Percentiles rank a stretch among this genome's conserved stretches.
Evolutionary conservation across 768 basidiomycete species (phyloP).

Genomic region (Gautieria morchelliformis): DNA sequence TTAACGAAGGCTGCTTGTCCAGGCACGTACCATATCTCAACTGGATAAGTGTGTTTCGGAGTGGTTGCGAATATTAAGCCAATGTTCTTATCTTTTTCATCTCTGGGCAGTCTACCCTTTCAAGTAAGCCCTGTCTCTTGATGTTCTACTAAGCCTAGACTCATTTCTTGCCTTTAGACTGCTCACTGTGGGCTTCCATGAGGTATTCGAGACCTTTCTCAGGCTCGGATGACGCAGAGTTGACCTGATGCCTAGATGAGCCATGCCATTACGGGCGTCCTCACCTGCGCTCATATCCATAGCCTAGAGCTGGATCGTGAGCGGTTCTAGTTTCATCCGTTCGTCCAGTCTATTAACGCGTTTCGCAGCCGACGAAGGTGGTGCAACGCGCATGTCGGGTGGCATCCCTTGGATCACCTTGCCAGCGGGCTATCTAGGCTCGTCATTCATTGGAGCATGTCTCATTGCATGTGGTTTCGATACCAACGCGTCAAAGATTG

Average conservation of each 20-base stretch:
- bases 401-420: constrained; percentile 75
- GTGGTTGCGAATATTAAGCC: neutral
- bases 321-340: constrained; percentile 21
- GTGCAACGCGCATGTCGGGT: constrained; percentile 79
- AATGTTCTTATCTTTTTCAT: constrained; percentile 1
- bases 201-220: constrained; percentile 33
- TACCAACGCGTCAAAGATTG: constrained; percentile 81
- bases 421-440: constrained; percentile 80
- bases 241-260: constrained; percentile 49
- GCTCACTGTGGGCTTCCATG: constrained; percentile 83
- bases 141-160: neutral
- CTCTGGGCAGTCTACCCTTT: constrained; percentile 68
- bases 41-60: constrained; percentile 50
- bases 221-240: neutral
- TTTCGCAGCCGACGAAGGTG: constrained; percentile 72
- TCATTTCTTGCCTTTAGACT: constrained; percentile 33
- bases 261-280: constrained; percentile 69
- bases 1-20: neutral
- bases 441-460: constrained; percentile 76
- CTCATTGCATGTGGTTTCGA: constrained; percentile 85
- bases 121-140: constrained; percentile 49
- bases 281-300: constrained; percentile 81
- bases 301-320: constrained; percentile 81
- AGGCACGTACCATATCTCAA: constrained; percentile 77
- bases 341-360: neutral